phyloP scores from a whole-genome alignment of 2,329 filamentous ascomycete genomes.

The Ophiosphaerella herpotricha region DNA sequence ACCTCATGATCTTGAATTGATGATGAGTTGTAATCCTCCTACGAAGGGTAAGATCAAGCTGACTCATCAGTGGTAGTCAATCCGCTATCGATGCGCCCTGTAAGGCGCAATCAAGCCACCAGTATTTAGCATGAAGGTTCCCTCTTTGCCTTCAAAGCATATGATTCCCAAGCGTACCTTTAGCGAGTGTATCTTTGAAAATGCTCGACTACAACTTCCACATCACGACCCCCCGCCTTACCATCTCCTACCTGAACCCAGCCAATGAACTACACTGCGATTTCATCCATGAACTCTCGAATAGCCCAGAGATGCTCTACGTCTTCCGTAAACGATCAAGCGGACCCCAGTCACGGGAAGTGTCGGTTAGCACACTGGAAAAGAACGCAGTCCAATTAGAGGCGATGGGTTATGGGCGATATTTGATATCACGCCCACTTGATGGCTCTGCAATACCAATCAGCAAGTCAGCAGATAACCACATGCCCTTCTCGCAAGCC shows the following conservation, averaged over 20 bases:
- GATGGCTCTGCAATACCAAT: background rate
- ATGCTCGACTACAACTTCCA: conserved; percentile 69
- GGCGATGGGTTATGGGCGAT: conserved; percentile 35
- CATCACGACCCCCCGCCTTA: conserved; percentile 57
- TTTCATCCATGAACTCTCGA: conserved; percentile 13
- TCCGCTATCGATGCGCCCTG: too few species aligned
- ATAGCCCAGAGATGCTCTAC: conserved; percentile 8
- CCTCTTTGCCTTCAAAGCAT: too few species aligned
- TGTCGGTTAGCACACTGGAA: conserved; percentile 18
- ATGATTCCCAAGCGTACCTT: too few species aligned
- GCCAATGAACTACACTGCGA: conserved; percentile 17
- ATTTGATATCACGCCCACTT: conserved; percentile 28
- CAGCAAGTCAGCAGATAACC: background rate
- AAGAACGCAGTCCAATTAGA: conserved; percentile 12
- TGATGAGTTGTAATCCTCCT: too few species aligned
- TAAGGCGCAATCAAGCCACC: too few species aligned
- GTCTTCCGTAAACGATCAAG: background rate
- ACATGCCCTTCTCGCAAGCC: background rate
- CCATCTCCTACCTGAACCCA: conserved; percentile 22
- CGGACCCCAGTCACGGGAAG: conserved; percentile 1
- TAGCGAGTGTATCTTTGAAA: too few species aligned
- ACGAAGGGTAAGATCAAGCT: too few species aligned
- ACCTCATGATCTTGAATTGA: too few species aligned
- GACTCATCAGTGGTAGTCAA: too few species aligned
- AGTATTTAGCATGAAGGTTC: too few species aligned